Evolutionary conservation across 371 early-diverging fungal species (phyloP).

Genomic region (Encephalitozoon romaleae): DNA sequence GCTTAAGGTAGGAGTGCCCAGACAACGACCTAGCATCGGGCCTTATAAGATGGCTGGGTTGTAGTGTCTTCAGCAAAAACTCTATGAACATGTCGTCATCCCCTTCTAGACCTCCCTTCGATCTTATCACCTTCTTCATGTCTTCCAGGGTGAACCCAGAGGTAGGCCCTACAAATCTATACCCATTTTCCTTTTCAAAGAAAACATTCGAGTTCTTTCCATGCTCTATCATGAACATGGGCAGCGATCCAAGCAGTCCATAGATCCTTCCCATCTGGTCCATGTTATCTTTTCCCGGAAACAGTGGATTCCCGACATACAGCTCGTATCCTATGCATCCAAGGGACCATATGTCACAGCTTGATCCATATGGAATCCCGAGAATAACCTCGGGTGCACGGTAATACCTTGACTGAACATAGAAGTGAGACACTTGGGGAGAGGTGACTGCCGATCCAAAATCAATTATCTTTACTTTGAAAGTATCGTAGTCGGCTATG

Average conservation of each 20-base stretch:
- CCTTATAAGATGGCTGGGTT: slow-evolving; percentile 36
- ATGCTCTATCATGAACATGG: slow-evolving; percentile 45
- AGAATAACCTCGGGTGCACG: slow-evolving; percentile 87
- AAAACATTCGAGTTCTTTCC: slow-evolving; percentile 31
- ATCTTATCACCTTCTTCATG: slow-evolving; percentile 18
- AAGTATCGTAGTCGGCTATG: slow-evolving; percentile 64
- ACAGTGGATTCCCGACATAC: slow-evolving; percentile 72
- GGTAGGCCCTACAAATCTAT: background rate
- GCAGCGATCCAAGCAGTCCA: slow-evolving; percentile 33
- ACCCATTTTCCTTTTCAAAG: slow-evolving; percentile 47
- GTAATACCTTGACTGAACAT: slow-evolving; percentile 89
- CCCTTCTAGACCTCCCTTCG: background rate
- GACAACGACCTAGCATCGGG: slow-evolving; percentile 1
- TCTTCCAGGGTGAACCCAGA: slow-evolving; percentile 12
- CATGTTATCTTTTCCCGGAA: slow-evolving; percentile 78
- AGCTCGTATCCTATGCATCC: slow-evolving; percentile 68
- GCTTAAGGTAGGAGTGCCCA: slow-evolving; percentile 12
- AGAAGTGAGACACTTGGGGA: slow-evolving; percentile 72
- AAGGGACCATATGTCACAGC: slow-evolving; percentile 90
- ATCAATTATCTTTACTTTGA: slow-evolving; percentile 85
- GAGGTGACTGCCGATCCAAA: slow-evolving; percentile 85
- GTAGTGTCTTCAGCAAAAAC: slow-evolving; percentile 19
- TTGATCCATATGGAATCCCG: slow-evolving; percentile 74
- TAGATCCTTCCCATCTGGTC: slow-evolving; percentile 75
- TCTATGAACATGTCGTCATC: slow-evolving; percentile 21